Percentiles rank a stretch among this genome's conserved stretches.
Conservation (phyloP, 495 filamentous ascomycete genomes). For the Neurospora sp. region DNA sequence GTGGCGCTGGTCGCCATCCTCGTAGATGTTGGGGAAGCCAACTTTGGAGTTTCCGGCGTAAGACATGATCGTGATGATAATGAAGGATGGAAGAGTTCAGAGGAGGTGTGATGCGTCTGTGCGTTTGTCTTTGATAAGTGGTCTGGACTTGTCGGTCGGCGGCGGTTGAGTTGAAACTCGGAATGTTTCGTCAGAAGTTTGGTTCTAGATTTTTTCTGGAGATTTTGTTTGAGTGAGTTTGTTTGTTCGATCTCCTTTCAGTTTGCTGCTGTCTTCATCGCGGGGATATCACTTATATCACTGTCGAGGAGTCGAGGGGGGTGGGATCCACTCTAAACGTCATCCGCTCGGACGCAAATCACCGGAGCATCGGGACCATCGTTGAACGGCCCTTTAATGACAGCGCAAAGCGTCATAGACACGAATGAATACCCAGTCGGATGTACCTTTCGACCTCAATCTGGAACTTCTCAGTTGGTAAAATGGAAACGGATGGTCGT, state of each 20-base stretch:
- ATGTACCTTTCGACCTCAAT: neutral
- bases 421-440: neutral
- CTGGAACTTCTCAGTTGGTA: neutral
- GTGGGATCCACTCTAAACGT: neutral
- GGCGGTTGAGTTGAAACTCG: neutral
- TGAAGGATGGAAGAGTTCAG: neutral
- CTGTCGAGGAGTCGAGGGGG: neutral
- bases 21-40: slow-evolving; percentile 11
- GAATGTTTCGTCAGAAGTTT: neutral
- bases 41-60: slow-evolving; percentile 11
- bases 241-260: neutral
- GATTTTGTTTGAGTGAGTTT: neutral
- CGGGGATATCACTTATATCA: neutral
- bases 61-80: slow-evolving; percentile 4
- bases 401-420: neutral
- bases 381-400: neutral
- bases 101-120: neutral
- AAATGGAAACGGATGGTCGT: neutral
- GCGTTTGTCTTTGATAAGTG: neutral
- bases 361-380: neutral
- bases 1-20: slow-evolving; percentile 12
- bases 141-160: neutral
- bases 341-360: neutral
- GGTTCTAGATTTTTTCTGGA: neutral
- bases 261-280: neutral